phyloP scores from a whole-genome alignment of 2,329 filamentous ascomycete genomes.

The Bisporella sp. region DNA sequence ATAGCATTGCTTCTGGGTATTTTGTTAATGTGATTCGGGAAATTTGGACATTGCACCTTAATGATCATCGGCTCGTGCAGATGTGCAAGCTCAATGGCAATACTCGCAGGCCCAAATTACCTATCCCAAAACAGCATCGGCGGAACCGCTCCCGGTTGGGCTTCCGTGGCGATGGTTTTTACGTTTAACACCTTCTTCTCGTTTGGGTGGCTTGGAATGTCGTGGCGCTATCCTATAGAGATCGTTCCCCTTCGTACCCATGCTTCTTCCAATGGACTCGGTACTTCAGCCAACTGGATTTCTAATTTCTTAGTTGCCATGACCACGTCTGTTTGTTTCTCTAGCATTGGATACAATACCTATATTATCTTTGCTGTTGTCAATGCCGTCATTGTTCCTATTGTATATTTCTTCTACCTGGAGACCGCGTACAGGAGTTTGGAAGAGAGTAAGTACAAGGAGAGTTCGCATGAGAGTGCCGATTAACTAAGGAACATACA shows the following conservation, averaged over 20 bases:
- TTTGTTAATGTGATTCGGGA: slow-evolving; percentile 14
- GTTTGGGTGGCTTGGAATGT: slow-evolving; percentile 44
- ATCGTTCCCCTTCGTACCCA: slow-evolving; percentile 44
- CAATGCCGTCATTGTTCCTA: slow-evolving; percentile 25
- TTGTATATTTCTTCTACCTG: slow-evolving; percentile 56
- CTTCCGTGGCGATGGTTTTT: slow-evolving; percentile 32
- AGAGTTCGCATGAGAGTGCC: too few relatives aligned
- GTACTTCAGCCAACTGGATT: slow-evolving; percentile 35
- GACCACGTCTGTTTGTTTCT: slow-evolving; percentile 32
- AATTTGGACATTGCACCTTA: slow-evolving; percentile 59
- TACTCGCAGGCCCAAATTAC: neutral
- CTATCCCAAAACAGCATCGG: slow-evolving; percentile 2
- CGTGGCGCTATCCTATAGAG: slow-evolving; percentile 52
- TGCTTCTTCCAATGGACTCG: slow-evolving; percentile 51
- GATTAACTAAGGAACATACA: too few relatives aligned
- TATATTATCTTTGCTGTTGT: slow-evolving; percentile 55
- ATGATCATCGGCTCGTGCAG: slow-evolving; percentile 51
- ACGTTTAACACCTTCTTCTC: slow-evolving; percentile 48
- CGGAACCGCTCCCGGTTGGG: slow-evolving; percentile 23
- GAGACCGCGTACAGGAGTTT: slow-evolving; percentile 58
- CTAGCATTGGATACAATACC: slow-evolving; percentile 51
- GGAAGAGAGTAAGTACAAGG: slow-evolving; percentile 41
- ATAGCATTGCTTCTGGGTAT: too few relatives aligned
- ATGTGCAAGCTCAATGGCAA: neutral
- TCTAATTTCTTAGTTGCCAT: slow-evolving; percentile 49